Conservation (phyloP, 2,329 filamentous ascomycete genomes). For the Claviceps spartinae region DNA sequence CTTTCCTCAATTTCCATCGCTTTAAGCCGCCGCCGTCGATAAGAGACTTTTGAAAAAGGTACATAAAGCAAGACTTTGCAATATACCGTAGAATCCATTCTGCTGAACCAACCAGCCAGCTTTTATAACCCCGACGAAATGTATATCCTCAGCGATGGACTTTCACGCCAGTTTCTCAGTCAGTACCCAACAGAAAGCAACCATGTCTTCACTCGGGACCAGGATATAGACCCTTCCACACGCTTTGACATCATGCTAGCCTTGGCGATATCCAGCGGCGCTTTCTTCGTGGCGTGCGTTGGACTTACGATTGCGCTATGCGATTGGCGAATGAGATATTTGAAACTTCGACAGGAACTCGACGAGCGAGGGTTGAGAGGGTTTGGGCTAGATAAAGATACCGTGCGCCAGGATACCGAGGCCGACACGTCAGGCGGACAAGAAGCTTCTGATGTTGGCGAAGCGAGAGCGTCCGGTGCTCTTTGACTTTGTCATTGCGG, state of each 20-base stretch:
- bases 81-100: neutral
- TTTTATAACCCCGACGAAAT: neutral
- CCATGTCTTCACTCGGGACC: constrained; percentile 4
- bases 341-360: constrained; percentile 4
- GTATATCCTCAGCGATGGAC: neutral
- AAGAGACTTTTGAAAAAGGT: neutral
- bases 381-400: neutral
- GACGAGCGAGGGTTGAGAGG: constrained; percentile 5
- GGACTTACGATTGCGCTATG: constrained; percentile 5
- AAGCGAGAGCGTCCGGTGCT: constrained; percentile 4
- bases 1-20: neutral
- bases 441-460: neutral
- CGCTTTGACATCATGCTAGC: constrained; percentile 7
- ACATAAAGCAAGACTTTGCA: neutral
- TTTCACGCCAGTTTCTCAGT: neutral
- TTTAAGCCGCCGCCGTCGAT: neutral
- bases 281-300: constrained; percentile 7
- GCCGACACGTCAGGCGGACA: neutral
- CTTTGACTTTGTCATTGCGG: neutral
- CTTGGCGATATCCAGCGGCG: constrained; percentile 6
- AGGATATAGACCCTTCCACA: constrained; percentile 2
- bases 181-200: neutral
- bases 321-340: constrained; percentile 7
- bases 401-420: neutral
- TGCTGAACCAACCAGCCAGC: neutral